Percentiles rank a stretch among this genome's conserved stretches.
These are phyloP conservation scores for Strobilomyces dryophilus DNA, from an alignment of 768 basidiomycete genomes.

Conservation along the genomic window DNA sequence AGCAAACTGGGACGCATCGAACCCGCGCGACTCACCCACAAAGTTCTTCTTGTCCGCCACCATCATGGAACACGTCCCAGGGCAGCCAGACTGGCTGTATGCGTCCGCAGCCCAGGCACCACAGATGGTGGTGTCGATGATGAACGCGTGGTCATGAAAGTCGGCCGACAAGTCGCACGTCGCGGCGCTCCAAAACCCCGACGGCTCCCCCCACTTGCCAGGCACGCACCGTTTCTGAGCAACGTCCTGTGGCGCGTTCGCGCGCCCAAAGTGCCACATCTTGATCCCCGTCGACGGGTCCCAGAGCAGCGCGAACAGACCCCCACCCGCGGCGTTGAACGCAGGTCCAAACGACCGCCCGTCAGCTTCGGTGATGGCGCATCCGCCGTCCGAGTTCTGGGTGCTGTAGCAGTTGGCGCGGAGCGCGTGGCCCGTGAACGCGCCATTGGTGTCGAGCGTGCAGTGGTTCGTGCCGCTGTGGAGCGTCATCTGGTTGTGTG, in stretches of 20 bases:
- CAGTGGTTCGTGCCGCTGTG: slow-evolving; percentile 47
- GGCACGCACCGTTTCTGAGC: slow-evolving; percentile 39
- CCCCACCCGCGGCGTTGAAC: slow-evolving; percentile 37
- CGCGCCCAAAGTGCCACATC: slow-evolving; percentile 52
- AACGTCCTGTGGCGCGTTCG: slow-evolving; percentile 48
- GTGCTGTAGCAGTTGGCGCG: slow-evolving; percentile 38
- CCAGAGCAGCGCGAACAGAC: slow-evolving; percentile 55
- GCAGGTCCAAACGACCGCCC: slow-evolving; percentile 36
- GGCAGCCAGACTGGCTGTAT: slow-evolving; percentile 29
- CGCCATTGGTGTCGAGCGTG: slow-evolving; percentile 9
- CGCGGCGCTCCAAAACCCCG: slow-evolving; percentile 46
- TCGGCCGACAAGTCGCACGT: slow-evolving; percentile 45
- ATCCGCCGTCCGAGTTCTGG: slow-evolving; percentile 41
- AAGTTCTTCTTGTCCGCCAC: slow-evolving; percentile 58
- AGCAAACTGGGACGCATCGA: neutral
- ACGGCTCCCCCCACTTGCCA: slow-evolving; percentile 46
- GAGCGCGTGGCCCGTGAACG: slow-evolving; percentile 23
- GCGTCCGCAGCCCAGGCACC: slow-evolving; percentile 26
- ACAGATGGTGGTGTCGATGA: slow-evolving; percentile 35
- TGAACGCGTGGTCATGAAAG: slow-evolving; percentile 47
- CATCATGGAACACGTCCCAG: slow-evolving; percentile 41
- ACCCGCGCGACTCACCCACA: slow-evolving; percentile 31
- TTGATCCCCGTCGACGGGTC: slow-evolving; percentile 42
- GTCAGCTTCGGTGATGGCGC: slow-evolving; percentile 41
- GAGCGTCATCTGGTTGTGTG: slow-evolving; percentile 59